Conservation (phyloP, 345 rosid genomes). For the Salix arbutifolia region DNA sequence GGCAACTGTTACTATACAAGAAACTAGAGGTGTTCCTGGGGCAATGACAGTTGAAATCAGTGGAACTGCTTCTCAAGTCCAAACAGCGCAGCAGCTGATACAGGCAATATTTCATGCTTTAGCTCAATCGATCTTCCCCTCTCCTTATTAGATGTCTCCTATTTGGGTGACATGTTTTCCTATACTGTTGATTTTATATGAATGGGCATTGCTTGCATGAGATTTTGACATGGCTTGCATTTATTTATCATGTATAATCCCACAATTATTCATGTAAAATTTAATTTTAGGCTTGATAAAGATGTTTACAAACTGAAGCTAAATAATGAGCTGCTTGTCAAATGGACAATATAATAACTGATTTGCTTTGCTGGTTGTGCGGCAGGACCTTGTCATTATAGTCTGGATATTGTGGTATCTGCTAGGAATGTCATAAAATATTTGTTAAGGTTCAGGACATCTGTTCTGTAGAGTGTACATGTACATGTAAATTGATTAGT, state of each 20-base stretch:
- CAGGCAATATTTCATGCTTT: conserved; percentile 48
- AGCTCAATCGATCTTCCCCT: neutral
- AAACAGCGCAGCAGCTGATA: conserved; percentile 94
- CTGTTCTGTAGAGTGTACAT: neutral
- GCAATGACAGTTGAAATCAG: conserved; percentile 99
- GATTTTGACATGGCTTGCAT: neutral
- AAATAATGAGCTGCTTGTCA: neutral
- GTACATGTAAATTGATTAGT: too few relatives aligned
- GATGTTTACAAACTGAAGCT: neutral
- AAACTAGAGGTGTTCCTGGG: conserved; percentile 90
- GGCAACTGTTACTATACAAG: conserved; percentile 93
- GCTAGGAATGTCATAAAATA: neutral
- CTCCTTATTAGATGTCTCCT: neutral
- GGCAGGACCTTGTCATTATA: neutral
- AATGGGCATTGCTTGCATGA: neutral
- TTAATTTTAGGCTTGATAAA: too few relatives aligned
- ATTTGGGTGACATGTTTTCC: neutral
- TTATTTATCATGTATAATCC: neutral
- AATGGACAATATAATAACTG: neutral
- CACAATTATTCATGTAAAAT: neutral
- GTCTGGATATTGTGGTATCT: neutral
- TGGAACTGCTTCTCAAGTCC: conserved; percentile 92
- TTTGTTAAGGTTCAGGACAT: neutral
- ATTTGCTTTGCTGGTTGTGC: neutral
- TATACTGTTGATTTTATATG: neutral